phyloP scores from a whole-genome alignment of 2,329 filamentous ascomycete genomes.

The Clarireedia hainanense region DNA sequence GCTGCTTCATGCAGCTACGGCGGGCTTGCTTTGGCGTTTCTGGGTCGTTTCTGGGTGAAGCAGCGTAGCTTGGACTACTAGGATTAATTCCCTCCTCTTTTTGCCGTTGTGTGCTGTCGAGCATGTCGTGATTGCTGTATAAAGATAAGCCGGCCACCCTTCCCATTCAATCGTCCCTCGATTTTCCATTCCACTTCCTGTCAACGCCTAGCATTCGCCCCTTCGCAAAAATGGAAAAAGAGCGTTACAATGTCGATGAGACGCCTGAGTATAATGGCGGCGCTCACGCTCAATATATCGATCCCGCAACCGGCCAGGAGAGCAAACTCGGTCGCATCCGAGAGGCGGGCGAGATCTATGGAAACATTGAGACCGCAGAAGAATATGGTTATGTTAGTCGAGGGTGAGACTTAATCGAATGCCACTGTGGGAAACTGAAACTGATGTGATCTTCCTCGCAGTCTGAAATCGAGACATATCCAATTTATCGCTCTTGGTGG shows the following conservation, averaged over 20 bases:
- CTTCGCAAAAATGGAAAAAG: slow-evolving; percentile 22
- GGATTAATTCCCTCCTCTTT: slow-evolving; percentile 2
- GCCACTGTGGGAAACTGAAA: background rate
- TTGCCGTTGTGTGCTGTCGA: background rate
- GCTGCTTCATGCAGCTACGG: slow-evolving; percentile 4
- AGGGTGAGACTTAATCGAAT: slow-evolving; percentile 31
- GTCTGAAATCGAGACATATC: slow-evolving; percentile 41
- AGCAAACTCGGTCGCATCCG: slow-evolving; percentile 29
- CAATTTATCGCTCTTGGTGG: slow-evolving; percentile 53
- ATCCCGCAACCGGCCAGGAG: slow-evolving; percentile 19
- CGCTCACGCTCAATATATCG: slow-evolving; percentile 16
- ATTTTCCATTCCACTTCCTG: background rate
- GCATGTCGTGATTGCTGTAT: background rate
- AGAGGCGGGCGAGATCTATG: slow-evolving; percentile 46
- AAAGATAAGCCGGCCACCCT: background rate
- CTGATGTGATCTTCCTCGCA: slow-evolving; percentile 3
- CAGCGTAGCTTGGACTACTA: background rate
- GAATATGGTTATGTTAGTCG: slow-evolving; percentile 43
- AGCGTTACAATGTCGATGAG: slow-evolving; percentile 17
- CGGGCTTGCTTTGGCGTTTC: background rate
- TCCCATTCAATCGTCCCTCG: background rate
- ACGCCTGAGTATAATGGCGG: slow-evolving; percentile 15
- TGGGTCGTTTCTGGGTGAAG: background rate
- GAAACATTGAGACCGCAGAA: slow-evolving; percentile 41
- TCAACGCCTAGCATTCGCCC: background rate